Conservation (phyloP, 139 green algal species). For the Zygnema circumcarinatum region DNA sequence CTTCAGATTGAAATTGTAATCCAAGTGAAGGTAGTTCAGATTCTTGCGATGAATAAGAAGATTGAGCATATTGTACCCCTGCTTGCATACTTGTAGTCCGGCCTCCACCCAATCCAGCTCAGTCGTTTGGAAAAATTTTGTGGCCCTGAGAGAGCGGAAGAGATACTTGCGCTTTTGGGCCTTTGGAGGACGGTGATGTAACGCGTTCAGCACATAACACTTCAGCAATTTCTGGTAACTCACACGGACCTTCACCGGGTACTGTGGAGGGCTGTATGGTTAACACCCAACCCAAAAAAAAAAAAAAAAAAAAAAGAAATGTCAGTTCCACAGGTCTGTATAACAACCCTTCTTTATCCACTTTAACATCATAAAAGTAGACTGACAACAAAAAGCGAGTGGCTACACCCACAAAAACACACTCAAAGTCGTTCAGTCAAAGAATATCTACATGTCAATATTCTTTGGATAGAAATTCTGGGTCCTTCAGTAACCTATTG, state of each 20-base stretch:
- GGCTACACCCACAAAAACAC: too few relatives aligned
- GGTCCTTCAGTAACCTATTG: too few relatives aligned
- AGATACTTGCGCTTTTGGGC: conserved; percentile 90
- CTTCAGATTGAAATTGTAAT: conserved; percentile 99
- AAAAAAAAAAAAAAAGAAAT: background rate
- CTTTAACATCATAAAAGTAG: too few relatives aligned
- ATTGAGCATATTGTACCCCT: conserved; percentile 99
- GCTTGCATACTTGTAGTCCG: conserved; percentile 95
- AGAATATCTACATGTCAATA: too few relatives aligned
- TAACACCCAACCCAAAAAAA: too few relatives aligned
- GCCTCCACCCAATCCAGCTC: conserved; percentile 99
- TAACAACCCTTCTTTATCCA: too few relatives aligned
- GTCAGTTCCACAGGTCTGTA: too few relatives aligned
- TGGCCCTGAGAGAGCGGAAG: conserved; percentile 86
- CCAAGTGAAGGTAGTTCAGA: conserved; percentile 97
- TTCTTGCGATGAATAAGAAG: conserved; percentile 99
- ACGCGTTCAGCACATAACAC: conserved; percentile 95
- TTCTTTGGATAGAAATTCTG: too few relatives aligned
- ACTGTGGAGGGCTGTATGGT: conserved; percentile 76
- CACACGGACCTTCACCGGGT: conserved; percentile 97
- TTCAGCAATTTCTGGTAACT: conserved; percentile 99
- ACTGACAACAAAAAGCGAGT: too few relatives aligned
- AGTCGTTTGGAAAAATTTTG: conserved; percentile 99
- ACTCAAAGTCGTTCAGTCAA: too few relatives aligned
- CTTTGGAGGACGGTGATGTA: conserved; percentile 92